A percentile compares a stretch with the other conserved stretches of the same genome.
Conservation (phyloP, 768 basidiomycete species). For the Bullera alba region DNA sequence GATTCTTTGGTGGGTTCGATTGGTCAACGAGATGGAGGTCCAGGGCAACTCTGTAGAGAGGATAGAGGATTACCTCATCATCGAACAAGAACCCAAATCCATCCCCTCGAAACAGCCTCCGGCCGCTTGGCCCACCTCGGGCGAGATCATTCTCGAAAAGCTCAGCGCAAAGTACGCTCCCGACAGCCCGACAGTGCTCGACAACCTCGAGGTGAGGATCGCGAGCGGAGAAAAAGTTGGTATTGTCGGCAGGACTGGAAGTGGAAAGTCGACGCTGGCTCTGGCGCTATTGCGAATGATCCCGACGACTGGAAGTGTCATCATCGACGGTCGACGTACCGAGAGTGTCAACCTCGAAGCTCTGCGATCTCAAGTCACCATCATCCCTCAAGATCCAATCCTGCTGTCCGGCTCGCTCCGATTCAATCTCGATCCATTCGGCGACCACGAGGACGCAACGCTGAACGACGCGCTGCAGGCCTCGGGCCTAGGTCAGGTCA, state of each 20-base stretch:
- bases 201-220: conserved; percentile 57
- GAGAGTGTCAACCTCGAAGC: conserved; percentile 55
- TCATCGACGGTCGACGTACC: conserved; percentile 55
- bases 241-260: conserved; percentile 60
- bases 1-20: conserved; percentile 38
- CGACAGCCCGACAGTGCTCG: conserved; percentile 59
- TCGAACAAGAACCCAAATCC: conserved; percentile 54
- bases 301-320: conserved; percentile 54
- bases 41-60: conserved; percentile 48
- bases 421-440: conserved; percentile 59
- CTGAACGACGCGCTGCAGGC: conserved; percentile 39
- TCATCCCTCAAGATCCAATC: conserved; percentile 58
- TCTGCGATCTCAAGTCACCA: conserved; percentile 57
- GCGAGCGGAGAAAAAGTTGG: conserved; percentile 58
- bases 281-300: conserved; percentile 57
- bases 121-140: conserved; percentile 61
- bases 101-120: conserved; percentile 52
- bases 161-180: conserved; percentile 55
- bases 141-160: conserved; percentile 53
- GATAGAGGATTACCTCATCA: conserved; percentile 55
- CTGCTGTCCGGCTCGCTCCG: conserved; percentile 56
- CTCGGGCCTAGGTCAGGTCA: conserved; percentile 27
- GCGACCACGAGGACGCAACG: conserved; percentile 52
- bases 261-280: conserved; percentile 52
- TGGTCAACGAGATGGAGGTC: conserved; percentile 45